Evolutionary conservation across 768 basidiomycete species (phyloP), one percentile per base, ranked within the genome.

Genomic region (Daedalea quercina): DNA sequence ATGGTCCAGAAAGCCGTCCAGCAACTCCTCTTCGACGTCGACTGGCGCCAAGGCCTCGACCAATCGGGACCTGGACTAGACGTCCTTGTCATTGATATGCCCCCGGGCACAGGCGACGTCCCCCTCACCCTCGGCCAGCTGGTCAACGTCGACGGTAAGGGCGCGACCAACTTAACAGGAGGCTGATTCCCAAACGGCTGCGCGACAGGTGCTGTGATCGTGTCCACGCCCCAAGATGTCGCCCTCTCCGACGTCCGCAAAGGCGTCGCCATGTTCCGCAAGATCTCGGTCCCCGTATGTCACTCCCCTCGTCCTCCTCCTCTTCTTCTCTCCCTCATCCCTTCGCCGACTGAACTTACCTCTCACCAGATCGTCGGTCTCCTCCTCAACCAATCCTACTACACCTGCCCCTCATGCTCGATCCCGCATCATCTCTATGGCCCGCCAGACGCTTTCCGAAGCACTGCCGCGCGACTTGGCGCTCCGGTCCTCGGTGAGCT

Each of bases 1-100:
- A 98, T 97, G 95, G 95, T 97, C 1, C 94, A 95, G 70, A 97
- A 97, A 64, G 94, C 94, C 23, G 92, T 94, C 0, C 94, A 97
- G 65, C 94, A 97, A 65, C 76, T 98, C 0, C 77, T 97, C 1
- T 97, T 99, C 62, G 93, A 97, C 58, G 92, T 96, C 4, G 94
- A 97, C 66, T 97, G 95, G 94, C 66, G 77, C 33, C 67, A 66
- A 20, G 50, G 51, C 26, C 49, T 51, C 20, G 58, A 54, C 4
- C 66, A 62, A 11, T 72, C 72, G 1, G 72, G 71, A 3, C 70
- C 67, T 0, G 80, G 80, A 2, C 69, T 97, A 26, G 95, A 99
- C 61, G 75, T 93, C 0, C 76, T 99, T 15, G 88, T 97, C 7
- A 73, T 97, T 23, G 95, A 99, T 65, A 92, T 96, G 85, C 95